These are phyloP conservation scores for Clonostachys solani DNA, from an alignment of 2,329 filamentous ascomycete species.

Conservation along the genomic window DNA sequence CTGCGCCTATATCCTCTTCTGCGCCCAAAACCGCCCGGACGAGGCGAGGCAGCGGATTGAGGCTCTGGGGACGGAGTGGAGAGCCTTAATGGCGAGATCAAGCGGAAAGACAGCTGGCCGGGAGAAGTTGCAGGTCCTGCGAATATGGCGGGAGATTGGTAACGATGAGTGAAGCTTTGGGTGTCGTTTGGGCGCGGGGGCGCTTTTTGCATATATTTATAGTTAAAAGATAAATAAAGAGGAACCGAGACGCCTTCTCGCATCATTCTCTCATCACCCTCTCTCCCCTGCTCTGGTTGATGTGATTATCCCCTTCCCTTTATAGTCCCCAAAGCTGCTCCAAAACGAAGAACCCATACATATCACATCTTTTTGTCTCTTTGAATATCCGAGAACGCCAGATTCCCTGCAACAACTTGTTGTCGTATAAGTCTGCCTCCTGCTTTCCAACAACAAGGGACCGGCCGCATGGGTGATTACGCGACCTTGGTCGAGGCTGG, in stretches of 20 bases:
- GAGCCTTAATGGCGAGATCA: slow-evolving; percentile 69
- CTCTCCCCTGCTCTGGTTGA: too few species aligned
- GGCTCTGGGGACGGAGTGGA: slow-evolving; percentile 56
- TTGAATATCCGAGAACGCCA: not conserved
- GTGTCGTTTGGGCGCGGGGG: too few species aligned
- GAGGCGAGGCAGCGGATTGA: slow-evolving; percentile 62
- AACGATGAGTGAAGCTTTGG: too few species aligned
- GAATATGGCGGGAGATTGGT: slow-evolving; percentile 64
- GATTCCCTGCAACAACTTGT: not conserved
- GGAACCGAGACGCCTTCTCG: too few species aligned
- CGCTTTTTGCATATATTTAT: too few species aligned
- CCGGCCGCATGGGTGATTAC: too few species aligned
- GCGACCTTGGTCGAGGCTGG: too few species aligned
- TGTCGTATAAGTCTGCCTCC: not conserved
- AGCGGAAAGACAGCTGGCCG: slow-evolving; percentile 89
- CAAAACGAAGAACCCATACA: not conserved
- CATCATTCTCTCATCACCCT: too few species aligned
- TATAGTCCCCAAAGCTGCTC: not conserved
- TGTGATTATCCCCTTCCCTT: slow-evolving; percentile 3
- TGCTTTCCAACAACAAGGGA: not conserved
- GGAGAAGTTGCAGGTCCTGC: slow-evolving; percentile 88
- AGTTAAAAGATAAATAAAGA: too few species aligned
- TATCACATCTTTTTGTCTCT: slow-evolving; percentile 2
- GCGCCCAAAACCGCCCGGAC: slow-evolving; percentile 83
- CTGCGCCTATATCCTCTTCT: slow-evolving; percentile 85